Base-by-base conservation (phyloP, 2,329 filamentous ascomycete species). In the Ophiocordyceps australis region DNA sequence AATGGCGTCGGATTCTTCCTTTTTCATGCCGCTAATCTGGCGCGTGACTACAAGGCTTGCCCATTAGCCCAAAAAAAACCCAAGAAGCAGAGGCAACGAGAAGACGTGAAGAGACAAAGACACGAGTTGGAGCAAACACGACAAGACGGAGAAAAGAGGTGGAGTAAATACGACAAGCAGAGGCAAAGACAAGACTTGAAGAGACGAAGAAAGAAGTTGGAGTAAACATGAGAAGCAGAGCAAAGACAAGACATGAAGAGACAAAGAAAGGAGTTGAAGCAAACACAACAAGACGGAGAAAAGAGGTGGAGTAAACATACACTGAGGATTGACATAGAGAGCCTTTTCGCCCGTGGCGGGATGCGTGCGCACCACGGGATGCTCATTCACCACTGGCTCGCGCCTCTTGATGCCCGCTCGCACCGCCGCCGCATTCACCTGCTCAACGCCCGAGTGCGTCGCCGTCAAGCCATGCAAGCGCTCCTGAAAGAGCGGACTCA, bases 311-410 rank as follows among this genome's bases (percentile, higher is more conserved):
- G 14, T 12, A n/a, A n/a, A n/a, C 69, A 62, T 52, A 78, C 74
- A 92, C 43, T 86, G 78, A 4, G 74, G 74, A 46, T 91, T 92
- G 16, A 91, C 67, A 37, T 67, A 91, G 7, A 92, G 54, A 0
- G 78, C 75, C 55, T 91, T 92, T 48, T 91, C 78, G 11, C 80
- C 79, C 0, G 82, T 91, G 6, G 61, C 69, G 0, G 82, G 81
- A 43, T 92, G 82, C 1, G 80, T 86, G 12, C 81, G 61, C 2
- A 91, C 68, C 31, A 92, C 55, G 0, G 82, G 82, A 40, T 92
- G 82, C 24, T 71, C 67, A 23, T 66, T 74, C 5, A 67, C 62
- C 2, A 89, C 70, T 0, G 81, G 78, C 35, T 86, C 78, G 22
- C 82, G 67, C 9, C 81, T 62, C 32, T 75, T 72, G 38, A 85